Evolutionary conservation across 148 eudicot species (phyloP).

Genomic region (Cornus controversa): DNA sequence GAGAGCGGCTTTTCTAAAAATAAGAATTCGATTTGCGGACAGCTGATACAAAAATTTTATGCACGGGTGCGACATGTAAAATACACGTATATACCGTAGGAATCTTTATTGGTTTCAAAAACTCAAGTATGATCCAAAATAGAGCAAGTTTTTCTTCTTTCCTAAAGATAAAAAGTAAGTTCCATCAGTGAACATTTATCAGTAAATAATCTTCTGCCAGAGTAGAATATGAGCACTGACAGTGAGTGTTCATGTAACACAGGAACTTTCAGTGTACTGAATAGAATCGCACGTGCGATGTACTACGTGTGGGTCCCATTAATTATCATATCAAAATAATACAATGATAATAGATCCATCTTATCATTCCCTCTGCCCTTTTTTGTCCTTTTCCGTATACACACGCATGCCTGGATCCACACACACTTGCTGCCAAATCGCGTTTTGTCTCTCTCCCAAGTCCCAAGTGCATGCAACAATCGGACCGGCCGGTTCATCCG

Average conservation of each 20-base stretch:
- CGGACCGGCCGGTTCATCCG: background rate
- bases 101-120: too few species aligned
- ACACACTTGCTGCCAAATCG: background rate
- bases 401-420: constrained; percentile 1
- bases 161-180: too few species aligned
- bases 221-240: background rate
- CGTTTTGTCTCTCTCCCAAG: background rate
- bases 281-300: background rate
- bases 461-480: background rate
- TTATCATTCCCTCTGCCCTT: background rate
- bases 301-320: background rate
- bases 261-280: background rate
- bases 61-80: too few species aligned
- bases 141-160: too few species aligned
- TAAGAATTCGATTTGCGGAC: too few species aligned
- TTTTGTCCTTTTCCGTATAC: constrained; percentile 1
- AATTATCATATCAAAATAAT: constrained; percentile 5
- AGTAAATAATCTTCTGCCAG: too few species aligned
- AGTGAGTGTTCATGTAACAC: background rate
- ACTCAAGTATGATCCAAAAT: too few species aligned
- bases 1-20: too few species aligned
- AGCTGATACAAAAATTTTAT: too few species aligned
- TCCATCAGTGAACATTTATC: too few species aligned
- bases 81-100: too few species aligned
- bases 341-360: constrained; percentile 7